Evolutionary conservation across 805 yeast species (phyloP).

Genomic region (Naumovozyma baii): DNA sequence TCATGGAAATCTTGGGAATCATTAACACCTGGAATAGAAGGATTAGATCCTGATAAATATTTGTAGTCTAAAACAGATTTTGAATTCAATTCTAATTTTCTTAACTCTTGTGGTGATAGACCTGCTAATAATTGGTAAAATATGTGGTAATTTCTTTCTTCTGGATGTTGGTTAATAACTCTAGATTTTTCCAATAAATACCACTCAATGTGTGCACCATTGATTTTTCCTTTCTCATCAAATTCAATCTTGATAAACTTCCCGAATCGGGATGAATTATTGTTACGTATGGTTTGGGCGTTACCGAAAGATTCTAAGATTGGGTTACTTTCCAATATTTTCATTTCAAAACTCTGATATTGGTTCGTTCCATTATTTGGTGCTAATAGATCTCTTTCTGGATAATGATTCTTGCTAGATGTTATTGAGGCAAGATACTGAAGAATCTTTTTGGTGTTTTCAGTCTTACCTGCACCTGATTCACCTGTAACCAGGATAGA

Average conservation of each 20-base stretch:
- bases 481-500: conserved; percentile 96
- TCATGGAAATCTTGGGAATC: conserved; percentile 59
- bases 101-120: conserved; percentile 35
- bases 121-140: conserved; percentile 83
- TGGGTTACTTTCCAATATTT: conserved; percentile 89
- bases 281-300: conserved; percentile 87
- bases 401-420: conserved; percentile 19
- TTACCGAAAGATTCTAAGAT: conserved; percentile 94
- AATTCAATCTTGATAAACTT: conserved; percentile 87
- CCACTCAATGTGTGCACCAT: conserved; percentile 92
- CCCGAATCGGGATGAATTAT: conserved; percentile 94
- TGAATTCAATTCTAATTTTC: conserved; percentile 36
- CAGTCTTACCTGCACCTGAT: conserved; percentile 98
- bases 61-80: conserved; percentile 16
- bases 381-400: background rate
- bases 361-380: conserved; percentile 6
- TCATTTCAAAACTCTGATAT: conserved; percentile 56
- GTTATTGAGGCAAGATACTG: conserved; percentile 83
- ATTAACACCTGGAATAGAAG: conserved; percentile 63
- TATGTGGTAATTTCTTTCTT: conserved; percentile 87
- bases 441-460: conserved; percentile 88
- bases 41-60: conserved; percentile 49
- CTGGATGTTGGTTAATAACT: conserved; percentile 61
- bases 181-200: conserved; percentile 89
- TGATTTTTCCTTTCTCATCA: conserved; percentile 48